Base-by-base conservation (phyloP, 257 asterid genomes). In the Nicotiana obtusifolia region DNA sequence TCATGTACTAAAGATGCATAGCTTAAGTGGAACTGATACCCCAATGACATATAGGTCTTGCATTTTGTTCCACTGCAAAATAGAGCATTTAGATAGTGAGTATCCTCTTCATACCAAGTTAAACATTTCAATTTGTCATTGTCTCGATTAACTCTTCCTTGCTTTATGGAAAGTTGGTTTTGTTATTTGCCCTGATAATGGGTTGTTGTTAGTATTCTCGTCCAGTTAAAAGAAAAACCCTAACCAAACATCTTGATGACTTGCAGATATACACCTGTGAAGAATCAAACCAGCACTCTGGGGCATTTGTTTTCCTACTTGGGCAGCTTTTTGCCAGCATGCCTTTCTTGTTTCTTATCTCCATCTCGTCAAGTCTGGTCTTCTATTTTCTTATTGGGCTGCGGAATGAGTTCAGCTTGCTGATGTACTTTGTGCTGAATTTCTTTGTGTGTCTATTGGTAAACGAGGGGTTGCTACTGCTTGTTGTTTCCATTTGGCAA, bases 381-480 rank as follows among this genome's bases (percentile, higher is more conserved):
- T 96, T 96, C 92, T 96, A 96, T 88, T 96, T 96, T 92, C 95
- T 94, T 41, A 77, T 93, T 11, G 97, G 97, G 77, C 92, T 96
- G 69, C 94, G 90, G 66, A 90, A 91, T 49, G 98, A 96, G 79
- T 94, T 96, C 97, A 85, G 90, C 91, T 82, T 92, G 87, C 84
- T 96, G 92, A 85, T 94, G 89, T 96, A 96, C 82, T 96, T 96
- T 53, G 88, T 91, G 59, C 86, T 96, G 77, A 94, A 96, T 84
- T 90, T 93, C 93, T 93, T 94, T 81, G 73, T 64, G 87, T 96
- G 98, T 89, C 99, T 96, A 64, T 82, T 96, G 9, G 94, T 94
- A 65, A 96, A 92, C 41, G 99, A 96, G 86, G 99, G 98, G 37
- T 84, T 96, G 15, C 95, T 96, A 54, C 90, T 92, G 59, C 87